These are phyloP conservation scores for Tetraselmis striata DNA, from an alignment of 139 green algal genomes.

Conservation along the genomic window DNA sequence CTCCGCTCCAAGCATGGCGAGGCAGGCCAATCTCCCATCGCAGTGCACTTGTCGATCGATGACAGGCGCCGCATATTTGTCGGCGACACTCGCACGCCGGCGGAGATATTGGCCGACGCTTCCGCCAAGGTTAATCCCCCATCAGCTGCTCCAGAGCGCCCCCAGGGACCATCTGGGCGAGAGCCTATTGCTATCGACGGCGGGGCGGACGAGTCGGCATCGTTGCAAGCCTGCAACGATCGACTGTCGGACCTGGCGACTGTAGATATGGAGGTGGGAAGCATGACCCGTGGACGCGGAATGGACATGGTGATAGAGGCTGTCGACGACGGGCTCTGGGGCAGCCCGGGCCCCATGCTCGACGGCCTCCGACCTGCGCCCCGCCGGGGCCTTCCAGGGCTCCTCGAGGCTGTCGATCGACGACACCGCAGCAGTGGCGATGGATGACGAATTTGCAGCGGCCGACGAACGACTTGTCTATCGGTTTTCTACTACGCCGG, in stretches of 20 bases:
- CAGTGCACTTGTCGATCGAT: not conserved
- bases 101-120: not conserved
- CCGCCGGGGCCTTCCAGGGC: no score
- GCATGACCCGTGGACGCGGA: not conserved
- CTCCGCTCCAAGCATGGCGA: no score
- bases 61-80: not conserved
- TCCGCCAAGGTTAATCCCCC: not conserved
- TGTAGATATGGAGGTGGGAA: not conserved
- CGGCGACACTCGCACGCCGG: not conserved
- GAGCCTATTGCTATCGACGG: no score
- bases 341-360: not conserved
- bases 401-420: no score
- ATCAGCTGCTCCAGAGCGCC: no score
- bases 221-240: not conserved
- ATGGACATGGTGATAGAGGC: not conserved
- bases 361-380: no score
- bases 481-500: no score
- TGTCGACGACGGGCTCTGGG: not conserved
- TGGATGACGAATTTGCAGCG: no score
- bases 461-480: no score
- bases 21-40: no score
- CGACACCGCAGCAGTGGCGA: no score
- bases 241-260: not conserved
- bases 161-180: no score
- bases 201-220: not conserved